Base-by-base conservation (phyloP, 2,329 filamentous ascomycete species). In the Aspergillus sojae region DNA sequence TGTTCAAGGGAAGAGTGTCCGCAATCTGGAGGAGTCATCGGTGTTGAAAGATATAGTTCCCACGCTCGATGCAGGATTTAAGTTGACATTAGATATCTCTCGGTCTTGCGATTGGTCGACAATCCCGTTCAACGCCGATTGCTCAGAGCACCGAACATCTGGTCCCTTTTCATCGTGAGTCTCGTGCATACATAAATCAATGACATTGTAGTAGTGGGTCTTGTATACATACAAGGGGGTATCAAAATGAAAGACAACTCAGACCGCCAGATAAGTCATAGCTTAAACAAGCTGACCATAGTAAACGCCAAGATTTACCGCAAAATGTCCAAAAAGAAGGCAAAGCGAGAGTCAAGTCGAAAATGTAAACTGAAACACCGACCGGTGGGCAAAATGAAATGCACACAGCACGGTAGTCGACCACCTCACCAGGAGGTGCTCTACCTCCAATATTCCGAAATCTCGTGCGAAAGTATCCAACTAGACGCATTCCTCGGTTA, bases 71-170 rank as follows among this genome's bases (percentile, higher is more conserved):
- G 34, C 34, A 16, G 21, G 23, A 16, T 26, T 46, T 46, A 46
- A 23, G 43, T 46, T 46, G 43, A 46, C 11, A 46, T 36, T 32
- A 60, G 57, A 58, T 66, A 64, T 64, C 63, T 43, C 43, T n/a
- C 28, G 26, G n/a, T n/a, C 32, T 26, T 56, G 60, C 62, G 60
- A 68, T 69, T 69, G 65, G 67, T 43, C 55, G 30, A 23, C 4
- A 56, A 28, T 12, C n/a, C 67, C 66, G 66, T 60, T 50, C 46
- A 53, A 63, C 58, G 62, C 63, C 57, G 65, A 68, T 65, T 64
- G 66, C 21, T 50, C 43, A 6, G 60, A 60, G 46, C 11, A n/a
- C 67, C 66, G 67, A 64, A 21, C 36, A 32, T 21, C 26, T 58
- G 36, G 28, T 16, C 32, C 26, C 3, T 48, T 45, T 58, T 53